phyloP scores from a whole-genome alignment of 441 rosid genomes.

The Arabidopsis hybrid region DNA sequence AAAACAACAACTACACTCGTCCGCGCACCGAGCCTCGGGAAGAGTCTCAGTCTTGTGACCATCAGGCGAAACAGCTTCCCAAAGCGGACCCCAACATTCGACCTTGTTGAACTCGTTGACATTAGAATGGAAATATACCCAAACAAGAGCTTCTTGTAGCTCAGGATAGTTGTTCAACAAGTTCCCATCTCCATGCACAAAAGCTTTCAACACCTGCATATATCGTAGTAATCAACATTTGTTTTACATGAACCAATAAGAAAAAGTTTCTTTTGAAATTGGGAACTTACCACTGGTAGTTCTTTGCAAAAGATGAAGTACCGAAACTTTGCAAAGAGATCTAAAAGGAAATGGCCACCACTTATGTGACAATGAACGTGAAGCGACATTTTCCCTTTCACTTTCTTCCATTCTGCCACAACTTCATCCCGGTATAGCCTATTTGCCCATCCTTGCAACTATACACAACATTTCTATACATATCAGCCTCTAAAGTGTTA shows the following conservation, averaged over 20 bases:
- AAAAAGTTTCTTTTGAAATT: background rate
- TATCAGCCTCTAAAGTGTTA: conserved; percentile 5
- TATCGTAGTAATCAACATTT: conserved; percentile 8
- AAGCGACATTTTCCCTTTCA: conserved; percentile 85
- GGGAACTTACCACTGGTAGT: conserved; percentile 80
- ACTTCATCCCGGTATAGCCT: conserved; percentile 89
- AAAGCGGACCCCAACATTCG: conserved; percentile 91
- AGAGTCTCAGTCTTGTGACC: conserved; percentile 34
- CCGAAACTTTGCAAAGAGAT: conserved; percentile 73
- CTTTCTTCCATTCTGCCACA: conserved; percentile 97
- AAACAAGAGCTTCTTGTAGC: conserved; percentile 79
- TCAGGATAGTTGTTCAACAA: conserved; percentile 80
- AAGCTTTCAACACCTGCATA: conserved; percentile 78
- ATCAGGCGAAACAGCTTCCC: conserved; percentile 54
- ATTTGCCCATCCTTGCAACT: conserved; percentile 96
- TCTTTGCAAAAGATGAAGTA: conserved; percentile 92
- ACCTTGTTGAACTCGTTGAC: conserved; percentile 74
- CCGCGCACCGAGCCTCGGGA: conserved; percentile 48
- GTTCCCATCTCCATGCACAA: conserved; percentile 85
- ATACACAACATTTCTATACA: conserved; percentile 2
- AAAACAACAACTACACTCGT: conserved; percentile 74
- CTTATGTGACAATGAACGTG: conserved; percentile 98
- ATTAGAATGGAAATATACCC: conserved; percentile 92
- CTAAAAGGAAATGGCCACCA: conserved; percentile 89
- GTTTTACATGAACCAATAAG: background rate